Base-by-base conservation (phyloP, 1,284 basidiomycete species). In the Trametes versicolor region DNA sequence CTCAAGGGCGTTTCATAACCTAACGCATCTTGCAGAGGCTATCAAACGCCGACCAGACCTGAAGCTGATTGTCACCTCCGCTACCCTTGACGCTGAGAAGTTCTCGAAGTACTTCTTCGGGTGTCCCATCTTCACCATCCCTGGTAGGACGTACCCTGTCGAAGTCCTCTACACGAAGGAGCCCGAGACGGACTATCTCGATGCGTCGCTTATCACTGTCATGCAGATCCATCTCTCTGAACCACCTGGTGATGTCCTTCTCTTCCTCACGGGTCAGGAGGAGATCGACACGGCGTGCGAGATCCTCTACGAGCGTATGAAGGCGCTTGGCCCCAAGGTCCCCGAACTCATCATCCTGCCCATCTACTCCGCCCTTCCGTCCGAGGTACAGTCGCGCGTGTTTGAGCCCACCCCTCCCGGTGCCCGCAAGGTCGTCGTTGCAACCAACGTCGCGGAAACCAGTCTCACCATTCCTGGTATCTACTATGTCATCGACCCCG, bases 191-290 rank as follows among this genome's bases (percentile, higher is more conserved):
- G 98, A 99, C 79, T 99, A 99, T 79, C 88, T 99, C 65, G 98
- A 99, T 73, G 97, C 97, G 0, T 95, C 96, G 23, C 89, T 99
- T 66, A 99, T 99, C 74, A 99, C 97, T 0, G 94, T 99, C 74
- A 97, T 99, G 93, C 97, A 99, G 80, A 99, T 99, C 70, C 98
- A 99, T 77, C 87, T 99, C 7, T 98, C 97, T 60, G 97, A 99
- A 76, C 97, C 97, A 27, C 94, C 95, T 1, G 98, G 98, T 61
- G 98, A 99, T 76, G 87, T 99, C 71, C 86, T 99, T 1, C 90
- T 99, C 45, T 99, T 99, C 88, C 83, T 99, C 41, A 99, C 98
- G 0, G 98, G 98, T 76, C 96, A 99, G 78, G 97, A 99, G 77
- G 98, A 99, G 78, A 99, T 99, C 70, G 98, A 99, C 78, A 99